Evolutionary conservation across 2,329 filamentous ascomycete species (phyloP).

Genomic region (Clonostachys solani): DNA sequence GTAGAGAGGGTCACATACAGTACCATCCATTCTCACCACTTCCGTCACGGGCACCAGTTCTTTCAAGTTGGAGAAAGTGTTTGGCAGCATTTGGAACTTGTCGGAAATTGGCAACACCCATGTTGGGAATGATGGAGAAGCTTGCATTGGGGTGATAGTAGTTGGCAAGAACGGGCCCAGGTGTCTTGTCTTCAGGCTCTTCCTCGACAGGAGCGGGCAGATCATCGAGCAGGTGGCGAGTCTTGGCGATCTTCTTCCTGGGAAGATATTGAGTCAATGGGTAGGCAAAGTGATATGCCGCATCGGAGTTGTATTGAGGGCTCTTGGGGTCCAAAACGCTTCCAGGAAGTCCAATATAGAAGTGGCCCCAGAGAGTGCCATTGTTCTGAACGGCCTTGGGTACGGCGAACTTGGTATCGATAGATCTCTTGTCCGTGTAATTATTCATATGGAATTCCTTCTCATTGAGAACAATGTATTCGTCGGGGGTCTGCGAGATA

Average conservation of each 20-base stretch:
- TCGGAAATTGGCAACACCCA: constrained; percentile 64
- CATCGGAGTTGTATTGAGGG: constrained; percentile 66
- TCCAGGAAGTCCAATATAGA: constrained; percentile 79
- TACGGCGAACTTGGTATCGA: constrained; percentile 74
- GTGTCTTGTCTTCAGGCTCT: constrained; percentile 45
- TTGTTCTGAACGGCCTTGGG: constrained; percentile 83
- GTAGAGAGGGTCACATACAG: constrained; percentile 31
- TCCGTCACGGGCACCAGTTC: constrained; percentile 75
- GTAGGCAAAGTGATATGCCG: constrained; percentile 78
- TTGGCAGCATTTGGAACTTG: constrained; percentile 68
- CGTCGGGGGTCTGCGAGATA: constrained; percentile 59
- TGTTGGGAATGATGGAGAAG: constrained; percentile 78
- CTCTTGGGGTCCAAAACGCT: constrained; percentile 71
- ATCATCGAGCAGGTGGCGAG: constrained; percentile 75
- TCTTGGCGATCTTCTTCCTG: constrained; percentile 88
- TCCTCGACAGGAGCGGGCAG: constrained; percentile 29
- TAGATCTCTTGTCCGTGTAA: constrained; percentile 71
- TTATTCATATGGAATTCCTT: constrained; percentile 76
- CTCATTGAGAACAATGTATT: constrained; percentile 74
- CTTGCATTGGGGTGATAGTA: constrained; percentile 97
- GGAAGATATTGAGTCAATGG: constrained; percentile 86
- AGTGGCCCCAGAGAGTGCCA: constrained; percentile 91
- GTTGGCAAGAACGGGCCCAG: constrained; percentile 69
- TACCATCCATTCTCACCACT: constrained; percentile 92
- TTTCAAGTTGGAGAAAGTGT: constrained; percentile 76